phyloP scores from a whole-genome alignment of 805 yeast genomes.

The Grigorovia humatica region DNA sequence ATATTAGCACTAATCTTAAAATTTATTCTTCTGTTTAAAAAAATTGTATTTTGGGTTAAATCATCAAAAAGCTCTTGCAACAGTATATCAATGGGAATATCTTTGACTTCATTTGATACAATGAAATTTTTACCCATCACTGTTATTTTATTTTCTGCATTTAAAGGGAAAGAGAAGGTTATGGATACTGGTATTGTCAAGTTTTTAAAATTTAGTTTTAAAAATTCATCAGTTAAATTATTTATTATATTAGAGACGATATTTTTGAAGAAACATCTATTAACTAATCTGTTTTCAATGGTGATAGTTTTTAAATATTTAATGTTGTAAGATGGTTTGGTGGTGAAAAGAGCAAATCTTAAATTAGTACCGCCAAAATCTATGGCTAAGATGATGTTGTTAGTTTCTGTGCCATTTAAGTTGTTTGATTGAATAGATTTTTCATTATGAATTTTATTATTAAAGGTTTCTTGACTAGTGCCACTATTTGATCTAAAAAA shows the following conservation, averaged over 20 bases:
- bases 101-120: conserved; percentile 34
- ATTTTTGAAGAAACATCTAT: conserved; percentile 12
- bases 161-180: conserved; percentile 28
- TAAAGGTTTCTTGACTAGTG: not conserved
- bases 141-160: conserved; percentile 26
- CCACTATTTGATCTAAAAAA: not conserved
- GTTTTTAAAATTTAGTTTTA: not conserved
- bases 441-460: too few species aligned
- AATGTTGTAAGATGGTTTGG: conserved; percentile 8
- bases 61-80: conserved; percentile 29
- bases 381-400: conserved; percentile 12
- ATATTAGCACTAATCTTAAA: conserved; percentile 34
- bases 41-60: conserved; percentile 3
- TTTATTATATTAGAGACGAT: conserved; percentile 13
- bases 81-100: conserved; percentile 33
- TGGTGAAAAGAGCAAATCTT: conserved; percentile 15
- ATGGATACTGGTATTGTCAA: conserved; percentile 20
- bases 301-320: conserved; percentile 7
- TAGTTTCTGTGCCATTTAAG: not conserved
- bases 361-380: conserved; percentile 24
- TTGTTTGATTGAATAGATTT: too few species aligned
- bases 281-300: conserved; percentile 10
- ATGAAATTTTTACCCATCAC: conserved; percentile 55
- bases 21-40: conserved; percentile 8
- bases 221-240: conserved; percentile 10